Evolutionary conservation across 108 stramenopile species (phyloP), one percentile per base, ranked within the genome.

Genomic region (Nitzschia palea): DNA sequence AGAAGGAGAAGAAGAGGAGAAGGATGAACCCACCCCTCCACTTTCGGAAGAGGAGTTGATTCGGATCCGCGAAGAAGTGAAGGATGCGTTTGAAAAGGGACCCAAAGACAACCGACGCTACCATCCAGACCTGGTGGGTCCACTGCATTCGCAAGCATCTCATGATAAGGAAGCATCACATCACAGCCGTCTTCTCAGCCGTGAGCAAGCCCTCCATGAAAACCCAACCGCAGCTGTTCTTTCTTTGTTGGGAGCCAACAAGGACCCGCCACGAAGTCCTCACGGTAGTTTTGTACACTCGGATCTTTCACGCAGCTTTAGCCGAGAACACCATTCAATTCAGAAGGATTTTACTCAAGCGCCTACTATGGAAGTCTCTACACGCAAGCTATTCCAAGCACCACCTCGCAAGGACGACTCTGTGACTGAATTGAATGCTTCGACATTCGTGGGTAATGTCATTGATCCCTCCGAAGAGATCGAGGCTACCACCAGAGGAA

Each of bases 191-290:
- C 68, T 73, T 29, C 47, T 81, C 1, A 69, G 67, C 43, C 62
- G 80, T 0, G 35, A 20, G 9, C 78, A 86, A 22, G 67, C 69
- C 37, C 81, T 84, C 51, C 86, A 87, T 45, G 73, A 87, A 35
- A 84, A 72, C 62, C 83, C 83, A 4, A 67, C 85, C 17, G 73
- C 82, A 0, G 71, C 74, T 26, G 76, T 90, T 36, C 54, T 76
- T 25, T 62, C 80, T 10, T 48, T 90, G 17, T 36, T 87, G 47
- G 47, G 47, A 20, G 47, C 18, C 47, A 73, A 72, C 14, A 62
- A 34, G 14, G 32, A 31, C 12, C 20, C 15, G 0, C 36, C 59
- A 0, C 12, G 12, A 42, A 5, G 12, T 25, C 9, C 25, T 22
- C 59, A 37, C 22, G 18, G 9, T 1, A 60, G 12, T 23, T 25